Percentiles rank a stretch among this genome's conserved stretches.
Conservation (phyloP, 176 grass and related monocot species). For the Bonia amplexicaulis region DNA sequence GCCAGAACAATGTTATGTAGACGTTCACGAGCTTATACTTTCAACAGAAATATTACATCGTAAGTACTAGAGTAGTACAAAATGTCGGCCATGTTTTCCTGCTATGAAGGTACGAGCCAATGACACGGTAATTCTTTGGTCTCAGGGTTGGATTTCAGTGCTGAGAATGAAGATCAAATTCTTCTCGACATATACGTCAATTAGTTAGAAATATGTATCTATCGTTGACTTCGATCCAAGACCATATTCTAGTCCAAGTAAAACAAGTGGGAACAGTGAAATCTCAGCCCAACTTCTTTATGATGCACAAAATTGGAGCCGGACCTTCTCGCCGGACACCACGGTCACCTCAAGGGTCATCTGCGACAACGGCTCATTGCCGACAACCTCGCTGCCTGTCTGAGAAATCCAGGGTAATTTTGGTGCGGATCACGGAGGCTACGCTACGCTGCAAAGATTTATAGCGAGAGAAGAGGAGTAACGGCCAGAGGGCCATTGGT, state of each 20-base stretch:
- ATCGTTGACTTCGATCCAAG: background rate
- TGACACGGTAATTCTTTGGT: background rate
- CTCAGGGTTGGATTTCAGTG: background rate
- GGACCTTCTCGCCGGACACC: slow-evolving; percentile 40
- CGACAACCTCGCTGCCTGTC: background rate
- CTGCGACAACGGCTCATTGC: background rate
- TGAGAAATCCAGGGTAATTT: background rate
- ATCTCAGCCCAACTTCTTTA: background rate
- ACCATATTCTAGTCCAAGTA: background rate
- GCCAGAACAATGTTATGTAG: background rate
- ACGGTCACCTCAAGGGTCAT: slow-evolving; percentile 43
- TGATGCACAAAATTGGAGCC: background rate
- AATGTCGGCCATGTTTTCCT: background rate
- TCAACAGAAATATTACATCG: background rate
- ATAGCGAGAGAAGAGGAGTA: background rate
- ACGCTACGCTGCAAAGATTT: background rate
- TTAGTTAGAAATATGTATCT: no score
- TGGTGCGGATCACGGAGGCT: background rate
- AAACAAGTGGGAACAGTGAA: background rate
- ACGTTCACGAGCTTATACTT: background rate
- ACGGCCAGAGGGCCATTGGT: background rate
- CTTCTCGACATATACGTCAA: background rate
- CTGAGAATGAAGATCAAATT: background rate
- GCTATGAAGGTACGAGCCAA: background rate
- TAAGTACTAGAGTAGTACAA: no score